Evolutionary conservation across 139 green algal species (phyloP), one percentile per base, ranked within the genome.

Genomic region (Nannochloris sp.): DNA sequence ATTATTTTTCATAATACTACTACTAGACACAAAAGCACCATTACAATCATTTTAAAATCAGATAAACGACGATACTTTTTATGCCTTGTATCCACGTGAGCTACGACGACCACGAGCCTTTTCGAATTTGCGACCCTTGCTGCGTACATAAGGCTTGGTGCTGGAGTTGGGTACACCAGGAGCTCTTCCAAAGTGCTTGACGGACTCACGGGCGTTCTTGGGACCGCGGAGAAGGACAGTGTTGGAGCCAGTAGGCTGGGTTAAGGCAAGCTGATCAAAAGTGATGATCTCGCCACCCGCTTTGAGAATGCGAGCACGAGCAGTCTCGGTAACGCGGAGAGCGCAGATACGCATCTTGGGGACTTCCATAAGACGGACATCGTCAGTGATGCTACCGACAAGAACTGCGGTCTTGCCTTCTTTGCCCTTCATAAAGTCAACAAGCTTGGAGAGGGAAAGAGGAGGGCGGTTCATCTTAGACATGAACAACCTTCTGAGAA

Each of bases 91-190:
- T 39, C 95, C 95, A 60, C 90, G 74, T 60, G 72, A 88, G 58
- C 88, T 90, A 47, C 94, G 81, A 76, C 93, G 85, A 70, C 95
- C 94, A 77, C 95, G 86, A 27, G 94, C 95, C 78, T 92, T 93
- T 86, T 99, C 95, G 76, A 98, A 98, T 87, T 99, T 99, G 79
- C 94, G 86, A 51, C 95, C 95, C 88, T 97, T 96, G 69, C 69
- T 57, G 54, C 91, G 87, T 47, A 99, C 91, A 71, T 96, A 99
- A 15, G 95, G 95, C 90, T 95, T 95, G 76, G 88, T 86, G 74
- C 73, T 71, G 33, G 84, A 93, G 71, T 84, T 75, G 34, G 90
- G 90, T 68, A 95, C 88, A 79, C 87, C 89, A 39, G 90, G 84
- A 1, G 93, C 90, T 23, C 66, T 61, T 47, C 95, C 94, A 70